A percentile compares a stretch with the other conserved stretches of the same genome.
Conservation (phyloP, 2,329 filamentous ascomycete species). For the Seiridium unicorne region DNA sequence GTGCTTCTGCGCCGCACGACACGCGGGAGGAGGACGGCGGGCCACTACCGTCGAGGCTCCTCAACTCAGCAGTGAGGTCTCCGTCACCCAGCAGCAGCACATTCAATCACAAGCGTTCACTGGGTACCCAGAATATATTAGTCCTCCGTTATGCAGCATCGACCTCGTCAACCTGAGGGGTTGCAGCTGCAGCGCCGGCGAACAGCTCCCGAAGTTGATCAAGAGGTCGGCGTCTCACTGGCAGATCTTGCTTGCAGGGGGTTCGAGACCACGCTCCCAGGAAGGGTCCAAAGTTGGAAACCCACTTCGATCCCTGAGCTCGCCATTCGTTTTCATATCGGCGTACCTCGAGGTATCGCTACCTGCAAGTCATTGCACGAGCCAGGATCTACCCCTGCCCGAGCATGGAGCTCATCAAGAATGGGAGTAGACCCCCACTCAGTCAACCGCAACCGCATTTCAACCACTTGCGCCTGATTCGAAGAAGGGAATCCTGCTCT, state of each 20-base stretch:
- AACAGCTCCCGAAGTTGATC: constrained; percentile 3
- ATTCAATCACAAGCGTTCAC: background rate
- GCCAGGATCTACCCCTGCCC: background rate
- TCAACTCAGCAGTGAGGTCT: too few species aligned
- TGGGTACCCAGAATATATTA: constrained; percentile 1
- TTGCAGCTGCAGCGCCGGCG: constrained; percentile 2
- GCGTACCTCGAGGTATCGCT: constrained; percentile 4
- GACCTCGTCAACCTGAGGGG: constrained; percentile 3
- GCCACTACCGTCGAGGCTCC: background rate
- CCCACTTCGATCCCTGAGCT: background rate
- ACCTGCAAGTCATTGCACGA: constrained; percentile 6
- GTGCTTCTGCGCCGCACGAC: background rate
- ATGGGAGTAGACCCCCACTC: constrained; percentile 4
- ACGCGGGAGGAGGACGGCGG: background rate
- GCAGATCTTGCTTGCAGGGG: constrained; percentile 3
- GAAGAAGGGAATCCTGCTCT: constrained; percentile 3
- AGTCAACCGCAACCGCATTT: background rate
- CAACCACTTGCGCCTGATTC: background rate
- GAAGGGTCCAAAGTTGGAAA: background rate
- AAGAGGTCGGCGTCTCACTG: background rate
- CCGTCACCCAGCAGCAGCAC: background rate
- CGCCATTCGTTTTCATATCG: background rate
- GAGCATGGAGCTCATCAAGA: constrained; percentile 2
- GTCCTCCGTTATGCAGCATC: background rate
- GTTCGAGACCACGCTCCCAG: background rate